Evolutionary conservation across 208 protist genomes (phyloP).

Genomic region (Leishmania braziliensis): DNA sequence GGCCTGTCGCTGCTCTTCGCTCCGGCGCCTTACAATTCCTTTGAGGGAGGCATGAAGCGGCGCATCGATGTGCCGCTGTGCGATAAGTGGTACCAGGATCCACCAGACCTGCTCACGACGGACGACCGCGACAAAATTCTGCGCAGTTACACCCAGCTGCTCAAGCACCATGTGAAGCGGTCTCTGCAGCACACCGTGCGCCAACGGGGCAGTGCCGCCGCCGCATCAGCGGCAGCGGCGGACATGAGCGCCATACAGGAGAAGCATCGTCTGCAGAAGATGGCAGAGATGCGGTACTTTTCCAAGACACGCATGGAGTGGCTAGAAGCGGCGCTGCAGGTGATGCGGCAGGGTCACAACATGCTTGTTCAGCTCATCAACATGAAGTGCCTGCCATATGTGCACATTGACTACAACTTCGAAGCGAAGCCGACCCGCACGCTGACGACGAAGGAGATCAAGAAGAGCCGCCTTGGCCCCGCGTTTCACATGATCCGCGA

Average conservation of each 20-base stretch:
- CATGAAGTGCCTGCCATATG: constrained; percentile 99
- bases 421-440: constrained; percentile 99
- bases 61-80: constrained; percentile 99
- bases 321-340: constrained; percentile 99
- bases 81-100: constrained; percentile 98
- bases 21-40: constrained; percentile 97
- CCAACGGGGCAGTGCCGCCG: constrained; percentile 20
- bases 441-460: constrained; percentile 99
- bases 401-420: constrained; percentile 99
- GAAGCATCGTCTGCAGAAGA: constrained; percentile 89
- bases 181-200: constrained; percentile 92
- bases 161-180: constrained; percentile 99
- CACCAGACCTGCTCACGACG: constrained; percentile 72
- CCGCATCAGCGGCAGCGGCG: constrained; percentile 6
- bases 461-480: constrained; percentile 99
- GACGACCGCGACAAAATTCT: constrained; percentile 93
- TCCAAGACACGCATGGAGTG: constrained; percentile 99
- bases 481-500: constrained; percentile 99
- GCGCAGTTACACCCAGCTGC: constrained; percentile 99
- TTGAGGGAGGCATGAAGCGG: constrained; percentile 95
- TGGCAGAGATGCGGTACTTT: constrained; percentile 99
- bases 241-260: constrained; percentile 23
- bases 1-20: constrained; percentile 98
- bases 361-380: constrained; percentile 99
- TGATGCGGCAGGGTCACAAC: constrained; percentile 99